Evolutionary conservation across 768 basidiomycete species (phyloP), one percentile per base, ranked within the genome.

Genomic region (Tylopilus intermedius): DNA sequence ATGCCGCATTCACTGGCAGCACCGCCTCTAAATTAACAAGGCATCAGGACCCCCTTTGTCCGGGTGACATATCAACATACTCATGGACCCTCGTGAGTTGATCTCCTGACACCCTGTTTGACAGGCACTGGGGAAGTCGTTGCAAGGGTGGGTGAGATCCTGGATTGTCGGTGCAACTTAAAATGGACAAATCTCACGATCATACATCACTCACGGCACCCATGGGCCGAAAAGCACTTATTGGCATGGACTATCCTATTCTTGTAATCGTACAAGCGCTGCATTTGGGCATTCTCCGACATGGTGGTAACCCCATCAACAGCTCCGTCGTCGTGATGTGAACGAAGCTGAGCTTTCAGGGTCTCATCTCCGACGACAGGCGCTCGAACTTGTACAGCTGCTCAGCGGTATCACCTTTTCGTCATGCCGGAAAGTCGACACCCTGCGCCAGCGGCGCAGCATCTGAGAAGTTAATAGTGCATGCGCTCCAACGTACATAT

Each of bases 391-490:
- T 52, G 56, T 50, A 55, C 42, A 37, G 51, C 48, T 51, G 51
- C 38, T 45, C 13, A 27, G 42, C 52, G 48, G n/a, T 33, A 40
- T 51, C 15, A 35, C 54, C 45, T 49, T 53, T 22, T 57, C 48
- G 22, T 65, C 72, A 81, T 33, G 78, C 60, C 29, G 79, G 67
- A 71, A 98, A 98, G 58, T 80, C 83, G 55, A 98, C 93, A 8
- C 94, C 94, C 70, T 98, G 94, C 0, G 94, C 94, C 33, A 98
- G 75, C 8, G 90, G 93, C 41, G 91, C 84, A 59, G 84, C 81
- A 67, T 93, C 82, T 38, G 89, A 90, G 72, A 88, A 97, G 72
- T 97, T 97, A 68, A 97, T 78, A 10, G 94, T 96, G 68, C 90
- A 94, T 43, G 88, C 82, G 69, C 86, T 86, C 90, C 90, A 94